phyloP scores from a whole-genome alignment of 2,329 filamentous ascomycete genomes.

The Cladosporium oxysporum region DNA sequence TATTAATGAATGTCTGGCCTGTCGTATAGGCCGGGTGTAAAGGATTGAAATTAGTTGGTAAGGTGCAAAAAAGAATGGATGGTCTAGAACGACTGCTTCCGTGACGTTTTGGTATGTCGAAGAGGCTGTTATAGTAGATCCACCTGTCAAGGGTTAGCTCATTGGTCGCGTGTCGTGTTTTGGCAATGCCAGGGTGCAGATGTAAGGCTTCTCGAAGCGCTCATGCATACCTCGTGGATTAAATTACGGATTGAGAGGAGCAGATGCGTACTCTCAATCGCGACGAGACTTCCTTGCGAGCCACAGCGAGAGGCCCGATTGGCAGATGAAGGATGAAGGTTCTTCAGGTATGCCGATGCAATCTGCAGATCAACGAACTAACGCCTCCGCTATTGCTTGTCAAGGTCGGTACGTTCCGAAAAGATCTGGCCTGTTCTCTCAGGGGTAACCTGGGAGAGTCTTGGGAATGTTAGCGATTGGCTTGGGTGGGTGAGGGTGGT shows the following conservation, averaged over 20 bases:
- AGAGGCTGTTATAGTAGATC: conserved; percentile 38
- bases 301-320: conserved; percentile 46
- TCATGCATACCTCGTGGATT: conserved; percentile 51
- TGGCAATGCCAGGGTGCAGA: conserved; percentile 22
- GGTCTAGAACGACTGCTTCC: conserved; percentile 37
- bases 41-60: conserved; percentile 62
- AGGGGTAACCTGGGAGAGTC: conserved; percentile 41
- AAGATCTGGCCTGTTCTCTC: conserved; percentile 34
- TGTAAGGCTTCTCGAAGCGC: conserved; percentile 26
- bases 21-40: conserved; percentile 45
- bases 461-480: conserved; percentile 47
- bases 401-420: conserved; percentile 29
- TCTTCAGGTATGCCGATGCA: conserved; percentile 31
- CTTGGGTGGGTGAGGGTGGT: conserved; percentile 31
- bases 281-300: conserved; percentile 39
- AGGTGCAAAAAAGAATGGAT: conserved; percentile 42
- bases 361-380: conserved; percentile 55
- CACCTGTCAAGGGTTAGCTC: conserved; percentile 39
- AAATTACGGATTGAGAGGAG: conserved; percentile 45
- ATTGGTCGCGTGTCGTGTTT: conserved; percentile 27
- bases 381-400: conserved; percentile 50
- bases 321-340: conserved; percentile 39
- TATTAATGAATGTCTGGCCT: conserved; percentile 55
- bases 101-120: conserved; percentile 25
- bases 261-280: conserved; percentile 23